Evolutionary conservation across 495 filamentous ascomycete genomes (phyloP), one percentile per base, ranked within the genome.

Genomic region (Tuber brumale): DNA sequence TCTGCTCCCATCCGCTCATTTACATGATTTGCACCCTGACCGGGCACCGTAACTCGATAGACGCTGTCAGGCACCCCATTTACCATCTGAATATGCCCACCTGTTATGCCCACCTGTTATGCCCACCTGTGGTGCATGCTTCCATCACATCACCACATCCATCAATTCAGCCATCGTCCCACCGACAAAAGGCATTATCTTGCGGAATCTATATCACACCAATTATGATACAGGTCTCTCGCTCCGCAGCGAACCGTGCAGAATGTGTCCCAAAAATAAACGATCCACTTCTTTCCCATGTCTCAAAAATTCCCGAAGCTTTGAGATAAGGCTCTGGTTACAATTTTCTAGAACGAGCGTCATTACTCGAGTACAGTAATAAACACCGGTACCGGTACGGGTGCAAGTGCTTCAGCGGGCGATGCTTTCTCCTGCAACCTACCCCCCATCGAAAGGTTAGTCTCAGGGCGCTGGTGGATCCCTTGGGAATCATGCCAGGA

Each of bases 251-350:
- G 27, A 31, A 31, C 9, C n/a, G 27, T 31, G n/a, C 51, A 16
- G 2, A 14, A 61, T 61, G 9, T 8, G n/a, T 61, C 27, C 51
- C 51, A 61, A 61, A 61, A 61, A 61, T 61, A 61, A 31, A 61
- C 16, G 8, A 61, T 27, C 9, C 8, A 8, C 14, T 27, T 57
- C n/a, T 5, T 31, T 61, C 27, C 51, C n/a, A 61, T 31, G 51
- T 61, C 51, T 14, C 51, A 31, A 61, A 14, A 61, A 16, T 31
- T 61, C 51, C 10, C 2, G 51, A 61, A 61, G 7, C 48, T 57
- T 57, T n/a, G 23, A 57, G 51, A 61, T 61, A 61, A 61, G 51
- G 51, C n/a, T 31, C n/a, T 61, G 51, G 51, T 61, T 61, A 31
- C 51, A 61, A n/a, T 61, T 16, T 61, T 61, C 51, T 61, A 31